Evolutionary conservation across 2,329 filamentous ascomycete species (phyloP).

Genomic region (Colletotrichum cereale): DNA sequence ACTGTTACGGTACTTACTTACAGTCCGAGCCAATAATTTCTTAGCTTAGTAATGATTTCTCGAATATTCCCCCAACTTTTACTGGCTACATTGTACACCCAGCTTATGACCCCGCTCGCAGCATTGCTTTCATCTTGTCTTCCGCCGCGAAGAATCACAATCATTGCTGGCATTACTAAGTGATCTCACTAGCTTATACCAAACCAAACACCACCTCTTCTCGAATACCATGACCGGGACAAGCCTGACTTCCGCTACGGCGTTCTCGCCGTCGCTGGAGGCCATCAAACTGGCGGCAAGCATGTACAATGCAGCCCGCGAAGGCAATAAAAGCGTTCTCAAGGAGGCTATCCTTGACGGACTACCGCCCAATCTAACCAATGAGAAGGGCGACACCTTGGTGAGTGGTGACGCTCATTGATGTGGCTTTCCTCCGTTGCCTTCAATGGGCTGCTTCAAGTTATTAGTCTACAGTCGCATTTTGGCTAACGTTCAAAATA

Average conservation of each 20-base stretch:
- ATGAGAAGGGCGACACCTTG: slow-evolving; percentile 78
- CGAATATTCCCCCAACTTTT: slow-evolving; percentile 33
- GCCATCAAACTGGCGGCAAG: slow-evolving; percentile 74
- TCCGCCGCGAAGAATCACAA: slow-evolving; percentile 10
- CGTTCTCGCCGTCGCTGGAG: slow-evolving; percentile 65
- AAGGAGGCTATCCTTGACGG: slow-evolving; percentile 73
- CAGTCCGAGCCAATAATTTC: slow-evolving; percentile 18
- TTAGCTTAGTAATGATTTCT: slow-evolving; percentile 34
- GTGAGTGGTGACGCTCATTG: slow-evolving; percentile 53
- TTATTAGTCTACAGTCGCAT: neutral
- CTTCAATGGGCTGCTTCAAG: neutral
- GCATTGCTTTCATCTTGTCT: neutral
- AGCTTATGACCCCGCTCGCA: slow-evolving; percentile 5
- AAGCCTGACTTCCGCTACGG: slow-evolving; percentile 35
- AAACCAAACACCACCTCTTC: neutral
- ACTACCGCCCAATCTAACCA: slow-evolving; percentile 77
- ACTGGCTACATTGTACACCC: slow-evolving; percentile 4
- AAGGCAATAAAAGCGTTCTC: slow-evolving; percentile 69
- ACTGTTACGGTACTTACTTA: neutral
- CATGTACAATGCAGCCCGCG: slow-evolving; percentile 76
- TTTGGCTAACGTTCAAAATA: slow-evolving; percentile 43
- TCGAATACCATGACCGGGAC: slow-evolving; percentile 29
- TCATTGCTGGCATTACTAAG: slow-evolving; percentile 16
- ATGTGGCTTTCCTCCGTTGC: neutral
- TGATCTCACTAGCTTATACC: neutral